These are phyloP conservation scores for Blastobotrys peoriensis DNA, from an alignment of 805 yeast species.

Conservation along the genomic window DNA sequence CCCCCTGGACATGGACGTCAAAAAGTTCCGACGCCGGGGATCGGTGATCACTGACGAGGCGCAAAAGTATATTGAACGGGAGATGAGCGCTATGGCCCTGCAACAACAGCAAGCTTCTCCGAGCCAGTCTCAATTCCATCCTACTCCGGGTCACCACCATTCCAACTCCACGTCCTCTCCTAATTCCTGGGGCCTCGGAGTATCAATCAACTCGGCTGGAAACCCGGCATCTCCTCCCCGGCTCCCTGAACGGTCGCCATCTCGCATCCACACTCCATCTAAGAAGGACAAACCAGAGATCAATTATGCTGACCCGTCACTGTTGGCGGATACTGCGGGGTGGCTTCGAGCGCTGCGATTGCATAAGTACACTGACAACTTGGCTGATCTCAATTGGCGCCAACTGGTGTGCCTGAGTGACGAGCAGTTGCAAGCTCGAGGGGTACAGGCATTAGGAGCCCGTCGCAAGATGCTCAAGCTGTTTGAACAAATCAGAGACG, in stretches of 20 bases:
- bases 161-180: background rate
- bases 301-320: constrained; percentile 26
- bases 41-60: constrained; percentile 12
- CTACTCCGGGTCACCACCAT: background rate
- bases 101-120: background rate
- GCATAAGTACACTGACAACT: constrained; percentile 87
- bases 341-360: constrained; percentile 88
- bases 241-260: constrained; percentile 4
- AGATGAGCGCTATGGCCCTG: constrained; percentile 11
- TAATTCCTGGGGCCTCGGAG: constrained; percentile 3
- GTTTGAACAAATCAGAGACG: constrained; percentile 71
- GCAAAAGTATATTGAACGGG: constrained; percentile 14
- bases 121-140: background rate
- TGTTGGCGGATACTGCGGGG: constrained; percentile 71
- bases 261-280: constrained; percentile 36
- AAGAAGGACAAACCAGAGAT: constrained; percentile 31
- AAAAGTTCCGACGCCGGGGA: constrained; percentile 22
- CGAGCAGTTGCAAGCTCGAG: constrained; percentile 61
- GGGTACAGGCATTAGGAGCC: constrained; percentile 94
- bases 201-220: background rate
- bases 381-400: constrained; percentile 71
- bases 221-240: background rate
- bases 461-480: constrained; percentile 89
- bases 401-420: constrained; percentile 70
- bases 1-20: constrained; percentile 34